Base-by-base conservation (phyloP, 371 early-diverging fungal species). In the Furculomyces boomerangus region DNA sequence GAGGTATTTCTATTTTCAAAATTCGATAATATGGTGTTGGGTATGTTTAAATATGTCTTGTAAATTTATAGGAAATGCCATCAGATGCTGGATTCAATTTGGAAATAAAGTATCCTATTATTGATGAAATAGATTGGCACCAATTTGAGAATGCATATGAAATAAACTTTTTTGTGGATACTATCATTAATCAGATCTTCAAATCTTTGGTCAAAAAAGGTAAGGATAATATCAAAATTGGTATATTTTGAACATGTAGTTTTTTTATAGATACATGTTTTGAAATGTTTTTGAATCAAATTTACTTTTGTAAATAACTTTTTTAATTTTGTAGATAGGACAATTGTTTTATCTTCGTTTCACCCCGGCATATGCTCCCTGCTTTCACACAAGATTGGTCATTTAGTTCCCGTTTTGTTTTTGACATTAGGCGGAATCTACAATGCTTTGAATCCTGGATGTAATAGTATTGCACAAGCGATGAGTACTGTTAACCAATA, bases 21-120 rank as follows among this genome's bases (percentile, higher is more conserved):
- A 24, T 20, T 7, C 10, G 7, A 45, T 24, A 24, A 45, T 10
- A 10, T 39, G 39, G 39, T 39, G n/a, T n/a, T n/a, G 39, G 39
- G 10, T n/a, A 39, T 22, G 8, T 45, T 22, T 14, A 45, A 5
- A 24, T 8, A 14, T 35, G 7, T 35, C 7, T 35, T 45, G 26
- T 3, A 14, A 22, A 16, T 20, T 24, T 49, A 31, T 51, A 51
- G 52, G 30, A 32, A 2, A 22, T 51, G 22, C 28, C 50, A 45
- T 3, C 25, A 7, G 55, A 71, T 3, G 76, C 86, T 13, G 96
- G 93, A 7, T 90, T 94, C 60, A 93, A 97, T 58, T 84, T 98
- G 53, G 99, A 98, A 67, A 78, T 97, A 60, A 98, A 98, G 67
- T 96, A 97, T 60, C 95, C 97, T 0, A 80, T 84, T 77, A 67